Base-by-base conservation (phyloP, 2,329 filamentous ascomycete species). In the Fusarium torulosum region DNA sequence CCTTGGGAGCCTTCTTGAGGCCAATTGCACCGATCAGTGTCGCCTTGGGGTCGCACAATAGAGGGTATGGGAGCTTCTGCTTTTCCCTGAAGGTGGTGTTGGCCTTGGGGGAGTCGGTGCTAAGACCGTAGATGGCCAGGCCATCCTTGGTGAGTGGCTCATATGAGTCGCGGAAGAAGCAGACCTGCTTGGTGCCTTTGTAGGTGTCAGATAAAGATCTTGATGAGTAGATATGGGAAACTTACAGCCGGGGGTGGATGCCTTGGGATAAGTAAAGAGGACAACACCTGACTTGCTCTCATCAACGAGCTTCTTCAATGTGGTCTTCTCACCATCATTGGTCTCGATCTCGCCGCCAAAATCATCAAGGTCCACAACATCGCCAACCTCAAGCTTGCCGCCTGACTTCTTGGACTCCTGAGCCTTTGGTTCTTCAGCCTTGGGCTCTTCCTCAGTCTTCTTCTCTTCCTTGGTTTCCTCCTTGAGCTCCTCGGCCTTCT, bases 11-110 rank as follows among this genome's bases (percentile, higher is more conserved):
- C 83, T 97, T 97, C 82, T 94, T 94, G 69, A 98, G 81, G n/a
- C 94, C 95, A 76, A 98, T 91, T 55, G 94, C 94, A 14, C 79
- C 84, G 73, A 98, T 97, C 60, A 99, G 86, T 4, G 87, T 89
- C 27, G 86, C 87, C 51, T 82, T 81, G 7, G 90, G 86, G 78
- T 99, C 94, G 81, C 94, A 98, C 40, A 99, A 87, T 44, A 99
- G 88, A 35, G 91, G 84, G 79, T 97, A 99, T 7, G 91, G 92
- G 53, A 98, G 87, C 67, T 91, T 93, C 79, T 98, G 93, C 83
- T 97, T 97, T 40, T 89, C 90, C 81, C 93, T 91, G 86, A 98
- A 99, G 44, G 88, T 93, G 23, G 92, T 94, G 83, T 99, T 99
- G 74, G 93, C 89, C 81, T 96, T 97, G 74, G 93, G 89, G 46